Conservation (phyloP, 306 rosid species). For the Datisca glomerata region DNA sequence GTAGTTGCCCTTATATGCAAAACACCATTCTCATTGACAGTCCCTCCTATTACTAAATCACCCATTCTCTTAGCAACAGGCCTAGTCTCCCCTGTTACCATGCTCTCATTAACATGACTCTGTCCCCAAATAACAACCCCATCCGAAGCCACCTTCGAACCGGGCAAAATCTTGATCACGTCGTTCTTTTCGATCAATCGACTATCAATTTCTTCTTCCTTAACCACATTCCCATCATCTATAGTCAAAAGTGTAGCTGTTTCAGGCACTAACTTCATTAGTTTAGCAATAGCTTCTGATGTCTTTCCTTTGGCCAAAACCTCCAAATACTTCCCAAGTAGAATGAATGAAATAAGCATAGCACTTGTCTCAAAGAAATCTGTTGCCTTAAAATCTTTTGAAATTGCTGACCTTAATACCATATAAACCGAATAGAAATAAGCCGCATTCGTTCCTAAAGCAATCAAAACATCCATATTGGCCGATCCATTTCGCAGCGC, state of each 20-base stretch:
- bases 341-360: conserved; percentile 71
- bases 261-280: conserved; percentile 66
- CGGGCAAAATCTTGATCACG: conserved; percentile 58
- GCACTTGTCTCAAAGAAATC: conserved; percentile 86
- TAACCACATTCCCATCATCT: conserved; percentile 39
- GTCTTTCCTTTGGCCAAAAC: conserved; percentile 79
- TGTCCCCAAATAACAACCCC: conserved; percentile 62
- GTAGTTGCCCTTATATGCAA: conserved; percentile 62
- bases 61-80: conserved; percentile 47
- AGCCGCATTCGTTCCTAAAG: conserved; percentile 78
- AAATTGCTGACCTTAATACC: conserved; percentile 39
- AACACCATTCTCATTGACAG: conserved; percentile 73
- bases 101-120: conserved; percentile 77
- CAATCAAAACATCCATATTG: conserved; percentile 82
- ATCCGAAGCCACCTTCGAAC: conserved; percentile 74
- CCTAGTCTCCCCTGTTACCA: conserved; percentile 78
- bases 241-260: conserved; percentile 37
- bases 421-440: conserved; percentile 75
- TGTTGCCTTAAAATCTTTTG: conserved; percentile 38
- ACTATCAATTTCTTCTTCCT: conserved; percentile 52
- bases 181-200: conserved; percentile 58
- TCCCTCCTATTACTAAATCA: conserved; percentile 73
- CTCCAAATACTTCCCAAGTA: conserved; percentile 79
- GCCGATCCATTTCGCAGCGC: conserved; percentile 60
- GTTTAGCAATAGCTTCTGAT: conserved; percentile 74